phyloP scores from a whole-genome alignment of 352 stramenopile genomes.

The Globisporangium iwayamae region DNA sequence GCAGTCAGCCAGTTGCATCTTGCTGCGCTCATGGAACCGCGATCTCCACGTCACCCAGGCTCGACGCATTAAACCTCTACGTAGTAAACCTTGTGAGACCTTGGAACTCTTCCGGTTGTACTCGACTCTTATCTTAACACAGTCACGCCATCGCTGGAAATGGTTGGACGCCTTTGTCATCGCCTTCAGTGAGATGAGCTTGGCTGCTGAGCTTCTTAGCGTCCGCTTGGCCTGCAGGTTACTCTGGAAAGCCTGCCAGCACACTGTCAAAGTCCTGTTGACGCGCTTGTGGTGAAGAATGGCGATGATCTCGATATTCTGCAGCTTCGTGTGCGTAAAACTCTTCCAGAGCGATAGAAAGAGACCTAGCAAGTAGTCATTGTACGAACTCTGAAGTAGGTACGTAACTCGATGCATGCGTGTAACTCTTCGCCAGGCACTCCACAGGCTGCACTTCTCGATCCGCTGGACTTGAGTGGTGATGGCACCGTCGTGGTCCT shows the following conservation, averaged over 20 bases:
- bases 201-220: neutral
- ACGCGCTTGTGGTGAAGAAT: neutral
- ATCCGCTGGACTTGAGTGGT: neutral
- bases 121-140: neutral
- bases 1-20: neutral
- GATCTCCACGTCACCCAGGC: constrained; percentile 1
- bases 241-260: constrained; percentile 5
- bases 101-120: neutral
- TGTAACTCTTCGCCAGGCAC: constrained; percentile 1
- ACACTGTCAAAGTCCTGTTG: neutral
- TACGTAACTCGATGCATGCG: neutral
- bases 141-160: neutral
- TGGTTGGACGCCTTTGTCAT: too few relatives aligned
- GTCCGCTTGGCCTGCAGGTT: neutral
- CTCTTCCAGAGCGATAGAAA: neutral
- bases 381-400: neutral
- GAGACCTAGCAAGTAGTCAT: neutral
- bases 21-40: neutral
- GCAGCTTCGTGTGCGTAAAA: constrained; percentile 1
- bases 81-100: neutral
- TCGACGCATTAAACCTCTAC: neutral
- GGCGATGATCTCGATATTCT: neutral
- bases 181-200: neutral
- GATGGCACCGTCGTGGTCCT: neutral
- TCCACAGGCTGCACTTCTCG: constrained; percentile 1